Evolutionary conservation across 148 eudicot genomes (phyloP), one percentile per base, ranked within the genome.

Genomic region (Agrostemma githago): DNA sequence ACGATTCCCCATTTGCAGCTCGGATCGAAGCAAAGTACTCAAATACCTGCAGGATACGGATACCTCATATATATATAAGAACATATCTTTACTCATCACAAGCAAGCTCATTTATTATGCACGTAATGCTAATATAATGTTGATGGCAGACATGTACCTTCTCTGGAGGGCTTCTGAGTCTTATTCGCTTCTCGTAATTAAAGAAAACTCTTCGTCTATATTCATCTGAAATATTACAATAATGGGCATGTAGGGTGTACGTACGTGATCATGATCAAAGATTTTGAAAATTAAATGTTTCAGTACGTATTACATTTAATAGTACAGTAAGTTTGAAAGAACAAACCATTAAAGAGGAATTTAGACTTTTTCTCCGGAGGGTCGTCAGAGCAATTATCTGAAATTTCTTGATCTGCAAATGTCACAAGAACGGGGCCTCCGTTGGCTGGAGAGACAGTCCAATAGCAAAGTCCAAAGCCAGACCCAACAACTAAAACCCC

Each of bases 131-230:
- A 26, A 26, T 26, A 26, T 26, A 26, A 26, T 26, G 34, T 26
- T 26, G 34, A 26, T 26, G 34, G 34, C 42, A 26, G 41, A 51
- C 51, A 14, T 5, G 43, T 79, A 92, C 97, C 96, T 92, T 92
- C 77, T 92, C 92, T 19, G 98, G 98, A 41, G 96, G 96, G 66
- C 96, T 92, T 74, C 73, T 79, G 26, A 77, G 61, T 74, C 98
- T 81, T 26, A 90, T 85, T 51, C 98, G 88, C 76, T 89, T 87
- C 62, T 92, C 98, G 7, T 92, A 92, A 82, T 92, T 92, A 71
- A 92, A 92, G 89, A 92, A 92, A 48, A 92, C 98, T 63, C 87
- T 88, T 79, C 70, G 86, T 77, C 98, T 78, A 66, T 89, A 89
- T 3, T 89, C 84, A 80, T 92, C 96, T 90, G 91, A 62, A 77